Percentiles rank a stretch among this genome's conserved stretches.
These are phyloP conservation scores for Lactuca sativa DNA, from an alignment of 129 eudicot species.

Conservation along the genomic window DNA sequence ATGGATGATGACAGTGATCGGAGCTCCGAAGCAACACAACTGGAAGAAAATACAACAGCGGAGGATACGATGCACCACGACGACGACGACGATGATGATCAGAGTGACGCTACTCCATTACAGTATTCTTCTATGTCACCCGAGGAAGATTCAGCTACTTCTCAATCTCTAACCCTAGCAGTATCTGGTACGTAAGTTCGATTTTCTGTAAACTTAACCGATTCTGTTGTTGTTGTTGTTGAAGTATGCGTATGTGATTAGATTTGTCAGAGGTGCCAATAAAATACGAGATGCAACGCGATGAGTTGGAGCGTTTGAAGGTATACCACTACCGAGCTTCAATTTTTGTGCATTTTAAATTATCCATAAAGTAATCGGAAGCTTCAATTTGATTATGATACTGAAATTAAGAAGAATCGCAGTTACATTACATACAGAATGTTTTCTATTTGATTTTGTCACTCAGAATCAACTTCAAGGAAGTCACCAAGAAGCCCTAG, in stretches of 20 bases:
- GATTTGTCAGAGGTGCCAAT: conserved; percentile 30
- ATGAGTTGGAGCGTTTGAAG: conserved; percentile 34
- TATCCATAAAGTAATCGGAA: neutral
- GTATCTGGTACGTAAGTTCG: neutral
- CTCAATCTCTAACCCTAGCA: conserved; percentile 15
- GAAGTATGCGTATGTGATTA: conserved; percentile 6
- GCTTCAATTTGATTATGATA: neutral
- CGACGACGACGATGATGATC: conserved; percentile 3
- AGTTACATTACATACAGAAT: neutral
- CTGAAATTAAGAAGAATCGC: neutral
- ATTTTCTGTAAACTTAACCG: neutral
- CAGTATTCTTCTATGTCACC: conserved; percentile 8
- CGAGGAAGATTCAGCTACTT: conserved; percentile 3
- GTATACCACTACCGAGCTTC: conserved; percentile 6
- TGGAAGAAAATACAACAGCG: conserved; percentile 5
- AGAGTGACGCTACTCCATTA: conserved; percentile 3
- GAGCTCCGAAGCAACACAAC: conserved; percentile 31
- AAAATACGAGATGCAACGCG: conserved; percentile 20
- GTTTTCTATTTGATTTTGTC: neutral
- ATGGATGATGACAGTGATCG: conserved; percentile 33
- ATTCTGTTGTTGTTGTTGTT: neutral
- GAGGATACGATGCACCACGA: neutral
- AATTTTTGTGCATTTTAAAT: no score
- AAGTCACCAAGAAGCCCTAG: conserved; percentile 42
- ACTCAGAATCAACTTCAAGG: conserved; percentile 40